Conservation (phyloP, 352 stramenopile genomes). For the Pythium rhizo-oryzae region DNA sequence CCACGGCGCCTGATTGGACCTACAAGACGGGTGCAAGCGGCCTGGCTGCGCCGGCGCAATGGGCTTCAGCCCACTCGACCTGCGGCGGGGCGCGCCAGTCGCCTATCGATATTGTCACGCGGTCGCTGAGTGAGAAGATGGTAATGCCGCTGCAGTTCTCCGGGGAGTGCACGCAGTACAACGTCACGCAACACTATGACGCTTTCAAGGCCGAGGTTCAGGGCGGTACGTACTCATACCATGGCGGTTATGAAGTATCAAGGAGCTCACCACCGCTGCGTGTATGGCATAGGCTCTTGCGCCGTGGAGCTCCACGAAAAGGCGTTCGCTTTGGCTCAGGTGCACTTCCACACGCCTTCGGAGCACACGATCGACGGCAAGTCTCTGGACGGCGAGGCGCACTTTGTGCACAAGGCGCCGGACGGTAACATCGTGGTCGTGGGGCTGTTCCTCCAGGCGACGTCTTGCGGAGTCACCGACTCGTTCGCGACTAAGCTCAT, state of each 20-base stretch:
- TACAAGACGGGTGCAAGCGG: not conserved
- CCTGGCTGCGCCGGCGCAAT: conserved; percentile 15
- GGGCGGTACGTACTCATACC: not conserved
- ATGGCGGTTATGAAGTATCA: not conserved
- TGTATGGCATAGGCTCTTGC: not conserved
- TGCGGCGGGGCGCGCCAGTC: conserved; percentile 18
- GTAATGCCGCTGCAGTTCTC: conserved; percentile 13
- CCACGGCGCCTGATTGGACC: not conserved
- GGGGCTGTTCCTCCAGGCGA: not conserved
- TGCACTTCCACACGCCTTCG: conserved; percentile 42
- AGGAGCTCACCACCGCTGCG: not conserved
- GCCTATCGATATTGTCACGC: not conserved
- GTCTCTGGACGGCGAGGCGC: conserved; percentile 36
- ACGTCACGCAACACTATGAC: conserved; percentile 24
- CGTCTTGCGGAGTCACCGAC: not conserved
- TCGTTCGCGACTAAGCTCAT: not conserved
- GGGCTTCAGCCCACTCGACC: conserved; percentile 10
- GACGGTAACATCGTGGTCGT: conserved; percentile 14
- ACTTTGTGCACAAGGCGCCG: conserved; percentile 42
- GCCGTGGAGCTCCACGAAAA: not conserved
- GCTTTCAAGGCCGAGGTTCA: conserved; percentile 30
- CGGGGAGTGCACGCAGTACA: conserved; percentile 32
- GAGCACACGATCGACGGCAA: conserved; percentile 46
- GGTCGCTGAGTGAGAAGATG: not conserved
- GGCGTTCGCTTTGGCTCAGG: conserved; percentile 35